These are phyloP conservation scores for Ophiostoma quercus DNA, from an alignment of 2,329 filamentous ascomycete genomes.

Conservation along the genomic window DNA sequence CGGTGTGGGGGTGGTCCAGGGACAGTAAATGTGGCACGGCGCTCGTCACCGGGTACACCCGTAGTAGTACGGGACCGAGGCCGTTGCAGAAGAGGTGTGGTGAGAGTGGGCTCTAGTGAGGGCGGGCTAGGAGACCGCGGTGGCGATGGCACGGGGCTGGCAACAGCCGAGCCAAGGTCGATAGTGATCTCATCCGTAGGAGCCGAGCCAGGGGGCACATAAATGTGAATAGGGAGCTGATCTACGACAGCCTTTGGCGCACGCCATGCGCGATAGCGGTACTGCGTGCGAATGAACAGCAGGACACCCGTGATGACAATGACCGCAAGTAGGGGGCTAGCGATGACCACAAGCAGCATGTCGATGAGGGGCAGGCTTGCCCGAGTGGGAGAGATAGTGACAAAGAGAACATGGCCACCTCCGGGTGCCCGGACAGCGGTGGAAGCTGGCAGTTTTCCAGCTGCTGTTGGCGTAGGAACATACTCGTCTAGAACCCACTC, in stretches of 20 bases:
- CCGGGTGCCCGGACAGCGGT: background rate
- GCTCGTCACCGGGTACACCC: conserved; percentile 50
- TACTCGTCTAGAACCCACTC: conserved; percentile 28
- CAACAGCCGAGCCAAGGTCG: conserved; percentile 13
- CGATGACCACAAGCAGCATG: conserved; percentile 90
- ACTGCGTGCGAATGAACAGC: conserved; percentile 78
- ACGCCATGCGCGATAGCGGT: conserved; percentile 84
- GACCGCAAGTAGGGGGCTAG: conserved; percentile 86
- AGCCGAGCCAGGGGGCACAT: conserved; percentile 64
- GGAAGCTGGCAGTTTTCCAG: background rate
- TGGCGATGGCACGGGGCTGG: conserved; percentile 45
- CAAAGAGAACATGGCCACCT: conserved; percentile 61
- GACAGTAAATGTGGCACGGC: conserved; percentile 36
- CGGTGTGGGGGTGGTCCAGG: conserved; percentile 35
- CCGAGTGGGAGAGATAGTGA: conserved; percentile 88
- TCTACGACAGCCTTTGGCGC: conserved; percentile 97
- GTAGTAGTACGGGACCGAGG: conserved; percentile 63
- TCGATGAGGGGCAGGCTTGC: conserved; percentile 93
- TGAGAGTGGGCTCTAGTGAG: conserved; percentile 61
- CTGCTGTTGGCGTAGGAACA: conserved; percentile 16
- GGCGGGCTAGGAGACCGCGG: conserved; percentile 53
- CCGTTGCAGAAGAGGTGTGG: conserved; percentile 72
- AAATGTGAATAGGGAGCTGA: conserved; percentile 88
- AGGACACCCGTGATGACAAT: conserved; percentile 89
- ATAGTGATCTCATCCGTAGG: conserved; percentile 6